Evolutionary conservation across 768 basidiomycete genomes (phyloP), one percentile per base, ranked within the genome.

Genomic region (Nidularia sp.): DNA sequence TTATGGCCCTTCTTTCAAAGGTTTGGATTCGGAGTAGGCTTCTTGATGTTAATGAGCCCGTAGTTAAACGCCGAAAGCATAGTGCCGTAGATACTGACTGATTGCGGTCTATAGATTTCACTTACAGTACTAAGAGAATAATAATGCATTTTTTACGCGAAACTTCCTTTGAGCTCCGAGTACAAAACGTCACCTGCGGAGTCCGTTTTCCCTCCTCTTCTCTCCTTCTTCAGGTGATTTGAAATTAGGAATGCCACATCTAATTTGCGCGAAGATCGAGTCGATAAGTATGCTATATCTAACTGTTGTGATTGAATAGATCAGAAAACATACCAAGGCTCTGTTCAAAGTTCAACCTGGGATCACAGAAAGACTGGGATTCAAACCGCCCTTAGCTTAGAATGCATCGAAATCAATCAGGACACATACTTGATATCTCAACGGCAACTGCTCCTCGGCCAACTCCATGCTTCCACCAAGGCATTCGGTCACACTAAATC

Each of bases 391-490:
- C 8, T 25, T 18, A 49, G 8, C 34, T 31, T 25, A 36, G 29
- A 5, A 33, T 45, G 18, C 2, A 43, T 53, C 2, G 5, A 22
- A 52, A 45, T 29, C 45, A 32, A 15, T 12, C 8, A 46, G 32
- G 25, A 6, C 5, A 50, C 76, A 13, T 9, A 89, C 86, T 73
- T 96, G 88, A 66, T 98, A 99, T 57, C 95, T 77, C 66, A 95
- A 70, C n/a, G 83, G 87, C 12, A 99, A 77, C 66, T 97, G 78
- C 57, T 94, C 89, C 65, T 98, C 96, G 45, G 77, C 80, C 35
- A 98, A 72, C 62, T 91, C 88, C 95, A 98, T 98, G 57, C 92
- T 96, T 1, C 96, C 97, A 4, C 97, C 97, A 7, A 95, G 74
- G 63, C 95, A 98, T 67, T 98, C 97, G 0, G 97, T 99, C 42